phyloP scores from a whole-genome alignment of 1,284 basidiomycete species.

The Ustilago esculenta region DNA sequence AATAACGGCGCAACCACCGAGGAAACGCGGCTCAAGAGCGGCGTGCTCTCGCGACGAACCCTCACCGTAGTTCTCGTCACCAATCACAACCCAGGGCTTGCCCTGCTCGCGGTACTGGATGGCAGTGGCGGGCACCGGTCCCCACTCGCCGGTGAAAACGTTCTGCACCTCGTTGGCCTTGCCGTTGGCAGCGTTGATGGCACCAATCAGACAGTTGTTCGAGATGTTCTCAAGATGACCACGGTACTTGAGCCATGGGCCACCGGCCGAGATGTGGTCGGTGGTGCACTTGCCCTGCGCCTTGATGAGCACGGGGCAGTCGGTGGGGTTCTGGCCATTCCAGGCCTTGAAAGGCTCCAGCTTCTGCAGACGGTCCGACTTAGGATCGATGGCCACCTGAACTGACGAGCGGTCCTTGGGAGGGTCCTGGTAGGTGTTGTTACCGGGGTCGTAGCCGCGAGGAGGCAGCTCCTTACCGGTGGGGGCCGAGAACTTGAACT shows the following conservation, averaged over 20 bases:
- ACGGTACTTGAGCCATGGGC: slow-evolving; percentile 99
- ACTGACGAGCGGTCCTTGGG: slow-evolving; percentile 85
- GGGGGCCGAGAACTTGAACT: slow-evolving; percentile 95
- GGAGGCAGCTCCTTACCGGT: slow-evolving; percentile 91
- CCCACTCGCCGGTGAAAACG: slow-evolving; percentile 86
- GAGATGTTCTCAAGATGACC: slow-evolving; percentile 99
- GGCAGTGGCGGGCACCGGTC: slow-evolving; percentile 82
- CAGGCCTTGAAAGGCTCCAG: slow-evolving; percentile 89
- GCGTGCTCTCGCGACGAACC: slow-evolving; percentile 98
- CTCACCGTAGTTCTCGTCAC: slow-evolving; percentile 88
- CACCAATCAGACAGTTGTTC: slow-evolving; percentile 94
- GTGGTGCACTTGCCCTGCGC: slow-evolving; percentile 97
- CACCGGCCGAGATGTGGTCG: slow-evolving; percentile 83
- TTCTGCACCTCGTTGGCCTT: slow-evolving; percentile 96
- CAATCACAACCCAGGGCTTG: slow-evolving; percentile 93
- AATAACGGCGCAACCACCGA: slow-evolving; percentile 94
- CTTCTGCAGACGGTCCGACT: slow-evolving; percentile 92
- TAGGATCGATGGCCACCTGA: slow-evolving; percentile 85
- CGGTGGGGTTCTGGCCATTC: slow-evolving; percentile 89
- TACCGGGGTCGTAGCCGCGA: slow-evolving; percentile 92
- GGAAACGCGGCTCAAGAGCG: slow-evolving; percentile 95
- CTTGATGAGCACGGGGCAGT: slow-evolving; percentile 95
- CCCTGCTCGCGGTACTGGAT: slow-evolving; percentile 87
- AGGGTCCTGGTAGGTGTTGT: slow-evolving; percentile 96
- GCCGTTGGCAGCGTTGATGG: slow-evolving; percentile 92